Base-by-base conservation (phyloP, 495 filamentous ascomycete genomes). In the Choiromyces venosus region DNA sequence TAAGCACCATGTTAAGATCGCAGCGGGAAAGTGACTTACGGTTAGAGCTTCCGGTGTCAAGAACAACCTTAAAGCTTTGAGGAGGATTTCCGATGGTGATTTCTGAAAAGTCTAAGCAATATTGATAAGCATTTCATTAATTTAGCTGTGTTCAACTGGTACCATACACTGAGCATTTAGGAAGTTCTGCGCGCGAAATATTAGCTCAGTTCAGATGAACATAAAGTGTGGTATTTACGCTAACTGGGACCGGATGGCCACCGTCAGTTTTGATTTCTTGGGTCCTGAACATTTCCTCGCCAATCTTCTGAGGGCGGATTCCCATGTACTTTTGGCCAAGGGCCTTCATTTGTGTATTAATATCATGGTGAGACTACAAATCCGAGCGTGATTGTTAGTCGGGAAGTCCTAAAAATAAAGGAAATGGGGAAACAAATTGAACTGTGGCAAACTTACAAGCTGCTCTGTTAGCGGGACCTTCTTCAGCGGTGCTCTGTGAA, bases 1-100 rank as follows among this genome's bases (percentile, higher is more conserved):
- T 73, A 67, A 70, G 36, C 14, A n/a, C 56, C 37, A n/a, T 12
- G 37, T 38, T 67, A 35, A 69, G 16, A 52, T 56, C n/a, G 18
- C 1, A 29, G 25, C 36, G 3, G 19, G 8, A 44, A 72, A n/a
- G 39, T 42, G 44, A 70, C 79, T 71, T 77, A 81, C 80, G 87
- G 86, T 99, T 99, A 76, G 96, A 99, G 86, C 94, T 97, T 75
- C 96, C 96, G 37, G 96, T 99, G 82, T 99, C 96, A 71, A 99
- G 89, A 73, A 99, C 91, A 74, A 99, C 96, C 87, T 99, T 99
- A 89, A 99, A 99, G 69, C 84, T 85, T 84, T 99, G 96, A 37
- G 95, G 89, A 66, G 96, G 96, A 36, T 90, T 94, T 79, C 96
- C 96, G 80, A 99, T 88, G 73, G 89, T 86, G 82, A 99, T 96